phyloP scores from a whole-genome alignment of 108 stramenopile genomes.

The Cyclotella sp. region DNA sequence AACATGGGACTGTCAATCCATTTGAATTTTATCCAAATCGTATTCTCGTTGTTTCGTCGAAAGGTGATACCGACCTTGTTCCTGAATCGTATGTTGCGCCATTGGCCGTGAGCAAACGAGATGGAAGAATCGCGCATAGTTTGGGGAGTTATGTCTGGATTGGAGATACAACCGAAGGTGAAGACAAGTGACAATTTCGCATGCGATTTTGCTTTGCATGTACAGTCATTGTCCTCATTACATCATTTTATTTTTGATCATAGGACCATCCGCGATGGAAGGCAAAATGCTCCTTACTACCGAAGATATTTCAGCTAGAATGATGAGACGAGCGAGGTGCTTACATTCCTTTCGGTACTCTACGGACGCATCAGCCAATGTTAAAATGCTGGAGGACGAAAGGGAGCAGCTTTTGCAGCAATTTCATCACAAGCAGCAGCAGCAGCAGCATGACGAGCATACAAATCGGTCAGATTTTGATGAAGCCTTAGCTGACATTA shows the following conservation, averaged over 20 bases:
- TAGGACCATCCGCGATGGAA: constrained; percentile 57
- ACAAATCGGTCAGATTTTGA: constrained; percentile 13
- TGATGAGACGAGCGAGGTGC: constrained; percentile 76
- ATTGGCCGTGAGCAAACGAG: constrained; percentile 72
- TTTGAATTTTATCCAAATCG: constrained; percentile 48
- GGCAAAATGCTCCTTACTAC: neutral
- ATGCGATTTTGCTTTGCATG: neutral
- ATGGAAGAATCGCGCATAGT: constrained; percentile 69
- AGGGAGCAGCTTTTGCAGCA: constrained; percentile 30
- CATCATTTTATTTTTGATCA: too few relatives aligned
- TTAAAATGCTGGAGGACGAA: constrained; percentile 64
- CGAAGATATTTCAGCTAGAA: constrained; percentile 77
- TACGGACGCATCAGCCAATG: constrained; percentile 65
- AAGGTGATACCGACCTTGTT: constrained; percentile 53
- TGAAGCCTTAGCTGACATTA: constrained; percentile 23
- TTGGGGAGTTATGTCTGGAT: constrained; percentile 62
- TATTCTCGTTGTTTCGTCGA: constrained; percentile 58
- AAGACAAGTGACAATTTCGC: constrained; percentile 17
- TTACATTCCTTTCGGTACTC: constrained; percentile 60
- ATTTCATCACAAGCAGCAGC: constrained; percentile 6
- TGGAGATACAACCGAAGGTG: constrained; percentile 53
- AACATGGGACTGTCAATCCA: constrained; percentile 6
- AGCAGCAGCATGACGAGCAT: neutral
- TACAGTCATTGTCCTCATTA: too few relatives aligned
- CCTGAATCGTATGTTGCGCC: constrained; percentile 61